Base-by-base conservation (phyloP, 768 basidiomycete species). In the Sporobolomyces pararoseus region DNA sequence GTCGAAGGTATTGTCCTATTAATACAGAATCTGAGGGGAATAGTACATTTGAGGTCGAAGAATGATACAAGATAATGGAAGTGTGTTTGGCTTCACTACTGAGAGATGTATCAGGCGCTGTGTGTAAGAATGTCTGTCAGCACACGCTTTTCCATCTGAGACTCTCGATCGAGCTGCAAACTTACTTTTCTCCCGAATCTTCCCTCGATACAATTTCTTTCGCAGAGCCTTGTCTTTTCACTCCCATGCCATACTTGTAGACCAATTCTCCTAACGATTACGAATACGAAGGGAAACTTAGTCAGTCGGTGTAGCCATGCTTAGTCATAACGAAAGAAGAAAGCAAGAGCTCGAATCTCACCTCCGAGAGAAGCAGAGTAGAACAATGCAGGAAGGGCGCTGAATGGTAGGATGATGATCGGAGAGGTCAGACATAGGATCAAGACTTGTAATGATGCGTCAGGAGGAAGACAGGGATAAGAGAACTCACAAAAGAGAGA, bases 161-260 rank as follows among this genome's bases (percentile, higher is more conserved):
- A n/a, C n/a, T n/a, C n/a, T n/a, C n/a, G n/a, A n/a, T n/a, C n/a
- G n/a, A 17, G 10, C 17, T 42, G 9, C 39, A 17, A 29, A 53
- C 63, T 47, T 37, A 68, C 69, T 74, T 49, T n/a, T 61, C 59
- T 7, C 59, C 72, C 50, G 69, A 70, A 52, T 69, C 35, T 71
- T 69, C 58, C 69, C 73, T 73, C 73, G 76, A 74, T 68, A 73
- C 77, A 63, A 78, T 68, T 35, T 78, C 70, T 19, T 74, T 69
- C 27, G 75, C 77, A 19, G 68, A 61, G 5, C 80, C 80, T 68
- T 79, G 78, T 29, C 79, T 46, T 74, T 78, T 76, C 9, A 79
- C 78, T 21, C 80, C 80, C 32, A 79, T 73, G 1, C 74, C 76
- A 64, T 79, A 77, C 65, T 79, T 75, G 68, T 79, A 80, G 0